A percentile compares a stretch with the other conserved stretches of the same genome.
Evolutionary conservation across 1,139 yeast genomes (phyloP).

Genomic region (Magnusiomyces magnusii): DNA sequence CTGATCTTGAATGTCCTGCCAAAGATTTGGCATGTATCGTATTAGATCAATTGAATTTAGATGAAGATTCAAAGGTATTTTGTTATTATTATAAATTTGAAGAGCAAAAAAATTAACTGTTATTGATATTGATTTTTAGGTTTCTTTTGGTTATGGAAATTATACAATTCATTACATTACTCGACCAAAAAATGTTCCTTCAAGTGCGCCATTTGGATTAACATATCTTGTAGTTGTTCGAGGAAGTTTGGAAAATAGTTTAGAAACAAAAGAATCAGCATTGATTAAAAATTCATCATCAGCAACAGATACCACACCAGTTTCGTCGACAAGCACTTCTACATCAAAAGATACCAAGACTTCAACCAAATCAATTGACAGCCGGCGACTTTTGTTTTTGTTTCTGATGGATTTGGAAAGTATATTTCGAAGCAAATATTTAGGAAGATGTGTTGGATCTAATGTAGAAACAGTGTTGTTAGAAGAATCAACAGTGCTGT

Average conservation of each 20-base stretch:
- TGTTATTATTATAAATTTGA: too few species aligned
- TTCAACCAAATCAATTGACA: constrained; percentile 17
- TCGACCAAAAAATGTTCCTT: constrained; percentile 20
- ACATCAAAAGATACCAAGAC: too few species aligned
- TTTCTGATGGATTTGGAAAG: constrained; percentile 29
- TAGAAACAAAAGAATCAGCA: too few species aligned
- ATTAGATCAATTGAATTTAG: constrained; percentile 23
- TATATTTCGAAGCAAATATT: constrained; percentile 20
- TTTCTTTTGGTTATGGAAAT: constrained; percentile 31
- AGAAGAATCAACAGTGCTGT: too few species aligned
- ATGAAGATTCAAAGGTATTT: constrained; percentile 26
- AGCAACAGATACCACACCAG: too few species aligned
- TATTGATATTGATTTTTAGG: not conserved
- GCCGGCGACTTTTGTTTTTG: constrained; percentile 32
- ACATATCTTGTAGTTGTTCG: constrained; percentile 28
- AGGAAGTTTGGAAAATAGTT: not conserved
- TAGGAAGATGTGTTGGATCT: constrained; percentile 15
- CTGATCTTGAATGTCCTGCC: constrained; percentile 19
- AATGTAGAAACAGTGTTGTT: constrained; percentile 12
- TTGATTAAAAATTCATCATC: too few species aligned
- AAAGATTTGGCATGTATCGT: constrained; percentile 26
- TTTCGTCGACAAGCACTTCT: not conserved
- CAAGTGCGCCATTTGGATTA: constrained; percentile 27
- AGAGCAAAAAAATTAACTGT: too few species aligned
- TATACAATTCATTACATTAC: constrained; percentile 33